phyloP scores from a whole-genome alignment of 1,284 basidiomycete species.

The Cryptococcus deneoformans region DNA sequence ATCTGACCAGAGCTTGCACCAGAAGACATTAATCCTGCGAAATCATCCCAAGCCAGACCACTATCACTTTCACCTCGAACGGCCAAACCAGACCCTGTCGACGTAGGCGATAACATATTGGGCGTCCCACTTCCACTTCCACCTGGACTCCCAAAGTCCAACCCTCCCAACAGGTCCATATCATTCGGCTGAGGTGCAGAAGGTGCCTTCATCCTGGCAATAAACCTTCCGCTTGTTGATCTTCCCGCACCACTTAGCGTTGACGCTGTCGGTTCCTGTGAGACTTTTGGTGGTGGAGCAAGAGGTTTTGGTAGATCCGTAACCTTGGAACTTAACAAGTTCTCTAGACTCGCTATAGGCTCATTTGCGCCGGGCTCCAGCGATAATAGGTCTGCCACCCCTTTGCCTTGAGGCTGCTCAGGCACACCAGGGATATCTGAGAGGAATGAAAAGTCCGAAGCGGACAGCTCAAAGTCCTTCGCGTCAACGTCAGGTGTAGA shows the following conservation, averaged over 20 bases:
- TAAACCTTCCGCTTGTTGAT: constrained; percentile 17
- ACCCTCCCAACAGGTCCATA: constrained; percentile 38
- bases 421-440: constrained; percentile 43
- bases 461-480: constrained; percentile 43
- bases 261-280: too few species aligned
- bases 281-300: constrained; percentile 22
- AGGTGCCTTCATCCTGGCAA: constrained; percentile 23
- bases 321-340: constrained; percentile 25
- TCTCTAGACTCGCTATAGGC: constrained; percentile 31
- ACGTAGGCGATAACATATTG: constrained; percentile 1
- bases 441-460: constrained; percentile 48
- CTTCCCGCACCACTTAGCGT: constrained; percentile 5
- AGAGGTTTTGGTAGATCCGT: constrained; percentile 32
- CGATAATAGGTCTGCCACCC: constrained; percentile 37
- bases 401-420: constrained; percentile 18
- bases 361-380: constrained; percentile 23
- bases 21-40: constrained; percentile 14
- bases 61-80: background rate
- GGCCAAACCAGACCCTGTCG: constrained; percentile 1
- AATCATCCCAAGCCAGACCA: constrained; percentile 24
- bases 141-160: constrained; percentile 27
- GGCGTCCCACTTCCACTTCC: too few species aligned
- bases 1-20: background rate
- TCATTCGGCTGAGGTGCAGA: constrained; percentile 9
- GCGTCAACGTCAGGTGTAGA: constrained; percentile 8